Conservation (phyloP, 2,329 filamentous ascomycete species). For the Chaetomium sp. region DNA sequence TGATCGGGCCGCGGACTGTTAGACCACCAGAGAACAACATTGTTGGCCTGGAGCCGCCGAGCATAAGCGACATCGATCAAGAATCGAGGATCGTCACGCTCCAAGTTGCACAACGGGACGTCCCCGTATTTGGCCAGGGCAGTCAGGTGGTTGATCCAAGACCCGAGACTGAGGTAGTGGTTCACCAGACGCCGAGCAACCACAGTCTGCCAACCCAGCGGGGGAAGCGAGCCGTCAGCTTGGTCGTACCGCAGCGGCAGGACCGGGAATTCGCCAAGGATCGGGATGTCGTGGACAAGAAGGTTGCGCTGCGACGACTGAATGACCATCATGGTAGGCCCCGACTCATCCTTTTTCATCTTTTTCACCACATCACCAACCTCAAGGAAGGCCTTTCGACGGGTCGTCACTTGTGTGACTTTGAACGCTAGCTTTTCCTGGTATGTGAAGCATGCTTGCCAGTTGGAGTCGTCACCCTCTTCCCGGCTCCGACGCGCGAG, state of each 20-base stretch:
- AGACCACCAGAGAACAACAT: constrained; percentile 97
- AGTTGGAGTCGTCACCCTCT: constrained; percentile 61
- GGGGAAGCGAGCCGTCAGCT: constrained; percentile 79
- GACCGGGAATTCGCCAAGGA: constrained; percentile 75
- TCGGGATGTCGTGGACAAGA: constrained; percentile 77
- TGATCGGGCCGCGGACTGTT: constrained; percentile 81
- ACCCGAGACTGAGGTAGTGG: constrained; percentile 87
- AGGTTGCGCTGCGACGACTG: constrained; percentile 81
- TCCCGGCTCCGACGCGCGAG: constrained; percentile 54
- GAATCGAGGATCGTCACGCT: constrained; percentile 88
- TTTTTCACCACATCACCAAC: constrained; percentile 84
- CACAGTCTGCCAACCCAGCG: constrained; percentile 88
- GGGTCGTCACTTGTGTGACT: constrained; percentile 79
- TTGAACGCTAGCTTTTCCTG: constrained; percentile 82
- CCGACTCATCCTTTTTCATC: constrained; percentile 75
- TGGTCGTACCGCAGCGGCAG: constrained; percentile 75
- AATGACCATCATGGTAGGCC: constrained; percentile 76
- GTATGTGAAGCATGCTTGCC: constrained; percentile 79
- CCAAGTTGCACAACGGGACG: constrained; percentile 89
- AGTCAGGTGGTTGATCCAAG: constrained; percentile 84
- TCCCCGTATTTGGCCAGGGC: constrained; percentile 88
- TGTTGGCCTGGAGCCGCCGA: constrained; percentile 78
- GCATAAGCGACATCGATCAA: constrained; percentile 96
- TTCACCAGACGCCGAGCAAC: constrained; percentile 78
- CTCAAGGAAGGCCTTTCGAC: constrained; percentile 82